Evolutionary conservation across 1,139 yeast genomes (phyloP).

Genomic region (Suhomyces terraborum): DNA sequence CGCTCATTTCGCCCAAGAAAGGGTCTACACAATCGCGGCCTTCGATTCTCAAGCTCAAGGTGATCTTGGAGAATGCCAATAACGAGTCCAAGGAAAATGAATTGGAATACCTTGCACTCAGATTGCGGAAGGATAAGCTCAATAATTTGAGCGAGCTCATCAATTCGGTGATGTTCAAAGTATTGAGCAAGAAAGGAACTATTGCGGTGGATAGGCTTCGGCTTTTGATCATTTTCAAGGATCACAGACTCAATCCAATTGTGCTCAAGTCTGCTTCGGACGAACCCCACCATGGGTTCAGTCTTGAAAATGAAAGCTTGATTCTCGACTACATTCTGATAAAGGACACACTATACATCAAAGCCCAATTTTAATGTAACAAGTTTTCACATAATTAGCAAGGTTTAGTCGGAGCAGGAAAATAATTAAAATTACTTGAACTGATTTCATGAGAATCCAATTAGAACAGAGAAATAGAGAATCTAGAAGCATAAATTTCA

Average conservation of each 20-base stretch:
- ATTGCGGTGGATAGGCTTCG: conserved; percentile 21
- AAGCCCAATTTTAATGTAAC: conserved; percentile 18
- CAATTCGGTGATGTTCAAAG: conserved; percentile 26
- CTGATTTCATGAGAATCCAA: too few species aligned
- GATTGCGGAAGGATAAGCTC: conserved; percentile 32
- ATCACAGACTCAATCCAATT: conserved; percentile 28
- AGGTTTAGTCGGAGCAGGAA: too few species aligned
- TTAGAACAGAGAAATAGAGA: too few species aligned
- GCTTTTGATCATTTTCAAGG: conserved; percentile 29
- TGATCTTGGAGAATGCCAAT: conserved; percentile 18
- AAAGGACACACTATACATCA: conserved; percentile 30
- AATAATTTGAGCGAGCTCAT: conserved; percentile 28
- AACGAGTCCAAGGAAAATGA: not conserved
- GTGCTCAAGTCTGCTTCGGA: conserved; percentile 22
- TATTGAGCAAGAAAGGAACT: conserved; percentile 22
- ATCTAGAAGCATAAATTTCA: too few species aligned
- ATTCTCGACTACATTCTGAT: conserved; percentile 31
- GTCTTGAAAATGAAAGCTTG: conserved; percentile 20
- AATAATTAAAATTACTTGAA: too few species aligned
- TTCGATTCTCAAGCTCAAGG: conserved; percentile 23
- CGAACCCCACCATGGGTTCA: conserved; percentile 4
- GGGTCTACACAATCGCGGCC: conserved; percentile 1
- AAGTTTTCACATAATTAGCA: too few species aligned
- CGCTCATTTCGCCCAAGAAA: conserved; percentile 3
- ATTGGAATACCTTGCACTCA: conserved; percentile 23